phyloP scores from a whole-genome alignment of 208 protist genomes.

The Endotrypanum monterogeii region DNA sequence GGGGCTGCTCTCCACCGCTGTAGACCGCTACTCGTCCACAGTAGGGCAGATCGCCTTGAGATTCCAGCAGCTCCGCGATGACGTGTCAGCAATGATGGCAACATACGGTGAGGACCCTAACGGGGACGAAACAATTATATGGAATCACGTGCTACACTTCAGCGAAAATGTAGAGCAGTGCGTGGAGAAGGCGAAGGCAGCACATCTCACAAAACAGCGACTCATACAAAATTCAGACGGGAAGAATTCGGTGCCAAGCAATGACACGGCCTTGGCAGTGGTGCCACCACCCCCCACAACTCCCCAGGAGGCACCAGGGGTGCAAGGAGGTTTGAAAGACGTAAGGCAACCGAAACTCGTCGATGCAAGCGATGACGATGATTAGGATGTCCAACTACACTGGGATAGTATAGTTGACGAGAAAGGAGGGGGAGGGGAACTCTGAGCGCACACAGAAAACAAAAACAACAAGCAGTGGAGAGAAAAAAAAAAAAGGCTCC shows the following conservation, averaged over 20 bases:
- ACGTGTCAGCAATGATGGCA: slow-evolving; percentile 66
- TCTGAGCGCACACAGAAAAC: neutral
- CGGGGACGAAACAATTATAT: slow-evolving; percentile 65
- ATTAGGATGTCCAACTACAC: neutral
- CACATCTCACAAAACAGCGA: slow-evolving; percentile 30
- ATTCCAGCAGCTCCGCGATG: slow-evolving; percentile 66
- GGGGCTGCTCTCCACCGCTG: slow-evolving; percentile 26
- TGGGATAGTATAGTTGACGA: neutral
- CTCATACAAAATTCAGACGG: slow-evolving; percentile 15
- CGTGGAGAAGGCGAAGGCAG: slow-evolving; percentile 28
- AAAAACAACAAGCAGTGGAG: neutral
- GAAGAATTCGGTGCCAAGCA: neutral
- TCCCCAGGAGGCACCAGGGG: neutral
- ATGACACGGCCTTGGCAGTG: neutral
- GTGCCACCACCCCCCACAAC: neutral
- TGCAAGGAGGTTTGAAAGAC: neutral
- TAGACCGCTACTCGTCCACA: slow-evolving; percentile 35
- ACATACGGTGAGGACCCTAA: slow-evolving; percentile 73
- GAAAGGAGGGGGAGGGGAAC: neutral
- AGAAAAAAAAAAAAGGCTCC: neutral
- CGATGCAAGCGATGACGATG: slow-evolving; percentile 17
- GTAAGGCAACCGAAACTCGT: slow-evolving; percentile 15
- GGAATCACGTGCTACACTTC: slow-evolving; percentile 65
- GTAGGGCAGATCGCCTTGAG: slow-evolving; percentile 59
- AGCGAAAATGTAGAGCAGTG: slow-evolving; percentile 46